Evolutionary conservation across 139 green algal genomes (phyloP).

Genomic region (Nannochloris sp.): DNA sequence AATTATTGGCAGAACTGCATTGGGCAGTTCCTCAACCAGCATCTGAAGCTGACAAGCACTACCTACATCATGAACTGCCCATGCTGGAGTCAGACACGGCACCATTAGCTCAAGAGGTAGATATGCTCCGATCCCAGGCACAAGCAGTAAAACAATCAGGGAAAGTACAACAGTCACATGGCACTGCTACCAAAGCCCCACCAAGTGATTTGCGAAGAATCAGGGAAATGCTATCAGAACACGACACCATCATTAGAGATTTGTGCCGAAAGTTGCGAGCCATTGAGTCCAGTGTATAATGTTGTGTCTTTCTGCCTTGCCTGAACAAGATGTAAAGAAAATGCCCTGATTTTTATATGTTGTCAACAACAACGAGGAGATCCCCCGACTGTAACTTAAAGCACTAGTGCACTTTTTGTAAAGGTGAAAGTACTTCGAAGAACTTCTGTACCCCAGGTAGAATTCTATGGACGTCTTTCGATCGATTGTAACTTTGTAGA

Average conservation of each 20-base stretch:
- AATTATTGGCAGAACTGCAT: constrained; percentile 51
- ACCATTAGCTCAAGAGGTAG: not conserved
- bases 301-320: no score
- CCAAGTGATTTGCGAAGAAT: constrained; percentile 26
- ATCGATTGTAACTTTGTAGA: no score
- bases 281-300: not conserved
- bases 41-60: constrained; percentile 33
- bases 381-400: no score
- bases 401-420: no score
- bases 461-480: no score
- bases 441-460: no score
- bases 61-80: constrained; percentile 24
- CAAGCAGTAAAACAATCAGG: not conserved
- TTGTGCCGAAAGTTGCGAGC: not conserved
- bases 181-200: constrained; percentile 1
- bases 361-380: no score
- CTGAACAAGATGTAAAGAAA: no score
- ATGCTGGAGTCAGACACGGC: constrained; percentile 13
- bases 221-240: constrained; percentile 23
- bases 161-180: not conserved
- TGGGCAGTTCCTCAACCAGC: constrained; percentile 43
- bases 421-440: no score
- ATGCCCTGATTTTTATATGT: no score
- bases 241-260: constrained; percentile 3
- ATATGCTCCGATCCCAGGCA: not conserved